Percentiles rank a stretch among this genome's conserved stretches.
Conservation (phyloP, 2,329 filamentous ascomycete species). For the Tricladium varicosporioides region DNA sequence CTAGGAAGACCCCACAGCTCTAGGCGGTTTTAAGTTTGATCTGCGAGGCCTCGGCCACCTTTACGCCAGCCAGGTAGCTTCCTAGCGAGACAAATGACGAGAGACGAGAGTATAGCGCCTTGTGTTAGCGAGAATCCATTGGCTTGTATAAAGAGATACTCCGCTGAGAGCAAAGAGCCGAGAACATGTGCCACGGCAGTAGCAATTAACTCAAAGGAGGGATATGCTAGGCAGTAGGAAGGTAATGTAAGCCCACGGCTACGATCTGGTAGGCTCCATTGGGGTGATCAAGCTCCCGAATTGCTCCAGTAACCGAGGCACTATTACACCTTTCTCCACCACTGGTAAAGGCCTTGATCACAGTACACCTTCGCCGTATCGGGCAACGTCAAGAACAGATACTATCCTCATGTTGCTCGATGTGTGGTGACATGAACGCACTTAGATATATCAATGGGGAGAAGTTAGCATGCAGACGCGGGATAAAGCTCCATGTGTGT, state of each 20-base stretch:
- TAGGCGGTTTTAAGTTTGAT: conserved; percentile 49
- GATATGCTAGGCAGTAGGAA: too few relatives aligned
- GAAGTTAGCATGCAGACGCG: too few relatives aligned
- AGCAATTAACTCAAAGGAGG: too few relatives aligned
- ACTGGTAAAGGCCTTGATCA: conserved; percentile 63
- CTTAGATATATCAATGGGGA: too few relatives aligned
- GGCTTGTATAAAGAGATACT: conserved; percentile 67
- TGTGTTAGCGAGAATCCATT: conserved; percentile 44
- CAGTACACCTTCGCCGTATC: conserved; percentile 62
- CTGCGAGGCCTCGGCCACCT: conserved; percentile 49
- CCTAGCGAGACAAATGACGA: conserved; percentile 47
- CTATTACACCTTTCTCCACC: conserved; percentile 54
- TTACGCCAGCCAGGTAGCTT: conserved; percentile 68
- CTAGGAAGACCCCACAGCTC: too few relatives aligned
- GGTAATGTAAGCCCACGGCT: too few relatives aligned
- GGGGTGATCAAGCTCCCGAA: conserved; percentile 53
- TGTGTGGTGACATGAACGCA: not conserved
- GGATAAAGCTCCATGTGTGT: too few relatives aligned
- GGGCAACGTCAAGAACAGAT: conserved; percentile 61
- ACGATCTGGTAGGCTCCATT: too few relatives aligned
- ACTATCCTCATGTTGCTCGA: conserved; percentile 41
- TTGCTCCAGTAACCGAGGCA: conserved; percentile 51
- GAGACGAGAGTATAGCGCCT: conserved; percentile 47
- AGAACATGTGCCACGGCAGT: too few relatives aligned
- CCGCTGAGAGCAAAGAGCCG: conserved; percentile 69